These are phyloP conservation scores for Candida ficus DNA, from an alignment of 805 yeast genomes.

Conservation along the genomic window DNA sequence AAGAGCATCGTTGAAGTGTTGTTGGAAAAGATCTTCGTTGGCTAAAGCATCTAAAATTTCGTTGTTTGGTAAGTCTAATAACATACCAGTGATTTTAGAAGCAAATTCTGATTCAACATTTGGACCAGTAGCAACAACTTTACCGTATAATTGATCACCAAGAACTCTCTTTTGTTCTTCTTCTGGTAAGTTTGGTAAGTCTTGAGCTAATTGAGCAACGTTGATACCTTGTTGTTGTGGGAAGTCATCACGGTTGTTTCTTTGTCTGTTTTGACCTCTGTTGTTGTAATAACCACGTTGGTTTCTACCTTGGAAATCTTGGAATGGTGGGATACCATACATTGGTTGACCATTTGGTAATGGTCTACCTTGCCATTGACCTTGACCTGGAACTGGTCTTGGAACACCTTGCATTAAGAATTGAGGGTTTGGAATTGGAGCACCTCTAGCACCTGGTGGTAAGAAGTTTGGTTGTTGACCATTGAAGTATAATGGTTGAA, in stretches of 20 bases:
- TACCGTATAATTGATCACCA: constrained; percentile 96
- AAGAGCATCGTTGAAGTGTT: constrained; percentile 90
- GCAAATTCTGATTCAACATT: constrained; percentile 92
- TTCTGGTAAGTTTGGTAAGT: constrained; percentile 61
- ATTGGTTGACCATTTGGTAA: constrained; percentile 84
- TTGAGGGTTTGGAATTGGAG: constrained; percentile 77
- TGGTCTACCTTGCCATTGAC: constrained; percentile 51
- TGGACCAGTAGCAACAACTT: constrained; percentile 80
- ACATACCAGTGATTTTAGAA: constrained; percentile 98
- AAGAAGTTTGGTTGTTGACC: constrained; percentile 66
- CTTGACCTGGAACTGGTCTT: constrained; percentile 62
- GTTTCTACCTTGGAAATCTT: constrained; percentile 52
- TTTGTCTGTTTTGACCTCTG: constrained; percentile 37
- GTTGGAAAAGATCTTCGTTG: constrained; percentile 83
- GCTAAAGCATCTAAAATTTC: constrained; percentile 86
- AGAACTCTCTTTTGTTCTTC: constrained; percentile 95
- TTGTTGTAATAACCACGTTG: constrained; percentile 39
- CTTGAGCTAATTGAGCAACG: constrained; percentile 49
- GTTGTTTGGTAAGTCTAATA: constrained; percentile 88
- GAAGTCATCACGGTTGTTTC: constrained; percentile 28
- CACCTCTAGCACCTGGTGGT: constrained; percentile 77
- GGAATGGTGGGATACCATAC: constrained; percentile 82
- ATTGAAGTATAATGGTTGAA: constrained; percentile 70
- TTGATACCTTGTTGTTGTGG: constrained; percentile 19
- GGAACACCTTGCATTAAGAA: constrained; percentile 60